Conservation (phyloP, 192 early-diverging fungal genomes). For the Thamnidium elegans region DNA sequence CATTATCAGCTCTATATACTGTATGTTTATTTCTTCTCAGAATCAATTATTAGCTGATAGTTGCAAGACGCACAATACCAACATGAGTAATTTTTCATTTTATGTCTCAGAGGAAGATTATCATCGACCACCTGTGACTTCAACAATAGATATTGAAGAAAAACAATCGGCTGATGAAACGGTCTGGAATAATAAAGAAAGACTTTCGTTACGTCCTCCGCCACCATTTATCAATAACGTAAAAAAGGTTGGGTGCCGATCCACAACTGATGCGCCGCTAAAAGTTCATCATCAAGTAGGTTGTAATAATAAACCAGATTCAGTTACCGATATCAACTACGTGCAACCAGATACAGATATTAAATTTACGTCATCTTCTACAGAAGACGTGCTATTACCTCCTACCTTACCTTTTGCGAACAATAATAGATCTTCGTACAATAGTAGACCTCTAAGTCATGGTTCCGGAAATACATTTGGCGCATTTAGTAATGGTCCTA, state of each 20-base stretch:
- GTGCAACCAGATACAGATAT: background rate
- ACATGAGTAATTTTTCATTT: background rate
- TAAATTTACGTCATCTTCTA: background rate
- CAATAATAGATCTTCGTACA: background rate
- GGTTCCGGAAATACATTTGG: slow-evolving; percentile 14
- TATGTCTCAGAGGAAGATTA: background rate
- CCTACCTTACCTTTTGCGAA: slow-evolving; percentile 5
- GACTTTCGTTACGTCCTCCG: background rate
- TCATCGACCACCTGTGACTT: too few relatives aligned
- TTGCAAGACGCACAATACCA: background rate
- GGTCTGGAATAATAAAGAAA: background rate
- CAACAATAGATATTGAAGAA: slow-evolving; percentile 4
- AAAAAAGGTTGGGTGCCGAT: slow-evolving; percentile 1
- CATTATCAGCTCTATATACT: background rate
- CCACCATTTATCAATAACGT: background rate
- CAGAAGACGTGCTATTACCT: background rate
- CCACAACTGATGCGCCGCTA: slow-evolving; percentile 3
- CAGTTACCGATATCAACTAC: background rate
- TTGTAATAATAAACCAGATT: background rate
- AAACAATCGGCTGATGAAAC: background rate
- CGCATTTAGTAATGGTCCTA: too few relatives aligned
- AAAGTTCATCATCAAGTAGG: background rate
- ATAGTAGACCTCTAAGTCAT: slow-evolving; percentile 5
- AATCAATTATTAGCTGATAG: background rate
- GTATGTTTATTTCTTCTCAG: background rate